These are phyloP conservation scores for Fusarium sp. DNA, from an alignment of 2,329 filamentous ascomycete genomes.

Conservation along the genomic window DNA sequence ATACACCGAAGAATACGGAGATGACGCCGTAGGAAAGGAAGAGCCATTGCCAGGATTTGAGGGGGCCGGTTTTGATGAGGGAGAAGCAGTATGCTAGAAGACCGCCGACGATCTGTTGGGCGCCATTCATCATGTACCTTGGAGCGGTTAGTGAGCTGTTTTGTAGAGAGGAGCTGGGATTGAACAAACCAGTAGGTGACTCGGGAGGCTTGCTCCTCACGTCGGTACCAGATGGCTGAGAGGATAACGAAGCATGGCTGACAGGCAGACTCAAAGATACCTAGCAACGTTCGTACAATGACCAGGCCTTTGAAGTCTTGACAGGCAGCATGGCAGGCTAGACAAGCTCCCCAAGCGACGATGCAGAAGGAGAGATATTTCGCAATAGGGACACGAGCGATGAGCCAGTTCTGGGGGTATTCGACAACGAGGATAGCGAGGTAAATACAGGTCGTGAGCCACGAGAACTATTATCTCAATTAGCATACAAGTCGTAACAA, in stretches of 20 bases:
- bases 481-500: fast-evolving
- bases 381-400: constrained; percentile 73
- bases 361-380: constrained; percentile 75
- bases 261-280: constrained; percentile 77
- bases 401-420: constrained; percentile 73
- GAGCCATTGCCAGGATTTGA: constrained; percentile 76
- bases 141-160: fast-evolving
- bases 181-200: constrained; percentile 74
- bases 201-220: constrained; percentile 73
- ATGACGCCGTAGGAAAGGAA: constrained; percentile 75
- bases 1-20: constrained; percentile 72
- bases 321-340: constrained; percentile 72
- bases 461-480: constrained; percentile 52
- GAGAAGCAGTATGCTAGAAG: constrained; percentile 74
- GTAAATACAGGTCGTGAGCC: constrained; percentile 81
- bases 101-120: constrained; percentile 78
- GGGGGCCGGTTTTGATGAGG: constrained; percentile 62
- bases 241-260: constrained; percentile 76
- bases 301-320: constrained; percentile 70
- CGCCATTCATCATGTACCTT: constrained; percentile 77
- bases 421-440: constrained; percentile 77
- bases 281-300: constrained; percentile 72
- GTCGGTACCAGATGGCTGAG: constrained; percentile 77
- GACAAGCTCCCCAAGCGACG: constrained; percentile 68
- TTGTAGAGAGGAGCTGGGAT: fast-evolving